phyloP scores from a whole-genome alignment of 2,329 filamentous ascomycete species.

The Botrytis sinoallii region DNA sequence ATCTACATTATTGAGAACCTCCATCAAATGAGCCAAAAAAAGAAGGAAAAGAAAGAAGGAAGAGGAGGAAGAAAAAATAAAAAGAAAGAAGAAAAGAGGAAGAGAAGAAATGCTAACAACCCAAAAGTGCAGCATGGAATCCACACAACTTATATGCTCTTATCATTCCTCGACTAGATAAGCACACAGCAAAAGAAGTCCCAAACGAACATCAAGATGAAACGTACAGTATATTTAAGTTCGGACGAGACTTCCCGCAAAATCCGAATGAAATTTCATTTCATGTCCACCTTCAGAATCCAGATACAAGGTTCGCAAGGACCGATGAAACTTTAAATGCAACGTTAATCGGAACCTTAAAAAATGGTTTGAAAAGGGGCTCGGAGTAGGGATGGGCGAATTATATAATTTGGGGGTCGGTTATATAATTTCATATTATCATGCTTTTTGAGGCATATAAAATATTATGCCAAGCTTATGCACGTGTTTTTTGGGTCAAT shows the following conservation, averaged over 20 bases:
- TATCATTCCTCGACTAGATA: background rate
- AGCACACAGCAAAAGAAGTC: background rate
- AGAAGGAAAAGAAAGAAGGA: too few species aligned
- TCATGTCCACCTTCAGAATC: background rate
- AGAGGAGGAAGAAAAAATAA: too few species aligned
- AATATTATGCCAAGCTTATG: too few species aligned
- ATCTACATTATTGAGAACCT: too few species aligned
- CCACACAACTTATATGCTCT: background rate
- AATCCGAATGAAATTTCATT: background rate
- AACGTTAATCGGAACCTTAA: background rate
- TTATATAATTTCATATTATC: too few species aligned
- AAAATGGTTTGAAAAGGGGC: background rate
- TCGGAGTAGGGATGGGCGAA: too few species aligned
- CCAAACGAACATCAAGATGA: background rate
- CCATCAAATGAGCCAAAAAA: too few species aligned
- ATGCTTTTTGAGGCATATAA: too few species aligned
- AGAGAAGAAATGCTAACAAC: too few species aligned
- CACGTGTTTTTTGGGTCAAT: too few species aligned
- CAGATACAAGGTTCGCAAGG: background rate
- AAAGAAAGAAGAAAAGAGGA: too few species aligned
- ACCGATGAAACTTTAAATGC: background rate
- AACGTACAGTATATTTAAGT: background rate
- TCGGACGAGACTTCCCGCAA: background rate
- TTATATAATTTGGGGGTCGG: too few species aligned
- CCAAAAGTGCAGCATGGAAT: background rate